Percentiles rank a stretch among this genome's conserved stretches.
Conservation (phyloP, 2,329 filamentous ascomycete genomes). For the Alternaria longipes region DNA sequence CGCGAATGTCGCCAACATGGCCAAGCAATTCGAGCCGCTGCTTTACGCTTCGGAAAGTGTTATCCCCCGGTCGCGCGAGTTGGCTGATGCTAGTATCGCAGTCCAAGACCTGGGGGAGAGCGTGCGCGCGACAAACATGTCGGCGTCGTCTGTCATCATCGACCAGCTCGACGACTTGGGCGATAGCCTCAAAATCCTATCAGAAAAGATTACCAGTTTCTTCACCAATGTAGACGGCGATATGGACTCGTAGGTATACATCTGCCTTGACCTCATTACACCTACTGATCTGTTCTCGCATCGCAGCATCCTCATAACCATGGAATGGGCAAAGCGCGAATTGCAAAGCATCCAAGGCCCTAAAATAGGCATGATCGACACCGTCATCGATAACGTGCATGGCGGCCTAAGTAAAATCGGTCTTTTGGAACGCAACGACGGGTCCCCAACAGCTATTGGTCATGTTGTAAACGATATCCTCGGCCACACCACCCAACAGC, state of each 20-base stretch:
- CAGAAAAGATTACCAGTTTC: slow-evolving; percentile 87
- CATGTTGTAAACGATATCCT: slow-evolving; percentile 75
- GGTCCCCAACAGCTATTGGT: slow-evolving; percentile 73
- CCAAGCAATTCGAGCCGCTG: slow-evolving; percentile 90
- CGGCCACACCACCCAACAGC: slow-evolving; percentile 81
- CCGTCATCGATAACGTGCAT: slow-evolving; percentile 86
- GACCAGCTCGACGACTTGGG: slow-evolving; percentile 84
- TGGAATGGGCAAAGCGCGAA: slow-evolving; percentile 95
- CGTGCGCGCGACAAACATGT: slow-evolving; percentile 89
- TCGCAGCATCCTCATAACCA: slow-evolving; percentile 82
- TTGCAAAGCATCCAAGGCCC: slow-evolving; percentile 62
- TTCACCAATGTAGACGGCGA: slow-evolving; percentile 94
- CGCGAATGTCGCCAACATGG: slow-evolving; percentile 88
- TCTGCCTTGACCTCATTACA: neutral
- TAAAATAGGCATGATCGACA: slow-evolving; percentile 67
- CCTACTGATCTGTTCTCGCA: slow-evolving; percentile 21
- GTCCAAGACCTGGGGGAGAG: slow-evolving; percentile 96
- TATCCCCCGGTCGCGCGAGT: slow-evolving; percentile 81
- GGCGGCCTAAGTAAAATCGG: slow-evolving; percentile 72
- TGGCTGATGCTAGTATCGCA: slow-evolving; percentile 90
- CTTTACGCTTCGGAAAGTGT: slow-evolving; percentile 95
- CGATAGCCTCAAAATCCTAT: slow-evolving; percentile 83
- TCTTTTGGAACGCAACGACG: slow-evolving; percentile 48
- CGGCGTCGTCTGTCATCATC: slow-evolving; percentile 85
- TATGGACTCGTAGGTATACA: slow-evolving; percentile 73